These are phyloP conservation scores for Tolypocladium tundrense DNA, from an alignment of 2,329 filamentous ascomycete genomes.

Conservation along the genomic window DNA sequence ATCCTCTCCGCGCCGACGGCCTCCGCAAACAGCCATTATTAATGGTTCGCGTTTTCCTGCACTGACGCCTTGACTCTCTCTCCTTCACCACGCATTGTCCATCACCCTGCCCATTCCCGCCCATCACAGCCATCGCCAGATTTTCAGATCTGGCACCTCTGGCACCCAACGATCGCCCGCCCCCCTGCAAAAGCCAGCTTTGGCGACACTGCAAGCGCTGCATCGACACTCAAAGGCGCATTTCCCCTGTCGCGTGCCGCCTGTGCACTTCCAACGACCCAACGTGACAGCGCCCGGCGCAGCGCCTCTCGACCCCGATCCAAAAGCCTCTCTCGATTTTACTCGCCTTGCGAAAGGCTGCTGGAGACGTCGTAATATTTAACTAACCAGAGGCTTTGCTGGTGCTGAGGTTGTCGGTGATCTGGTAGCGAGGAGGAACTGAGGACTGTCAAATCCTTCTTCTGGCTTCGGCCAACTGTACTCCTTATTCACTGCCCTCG, in stretches of 20 bases:
- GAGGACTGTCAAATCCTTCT: slow-evolving; percentile 21
- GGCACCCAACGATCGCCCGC: background rate
- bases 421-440: slow-evolving; percentile 26
- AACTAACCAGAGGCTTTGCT: slow-evolving; percentile 18
- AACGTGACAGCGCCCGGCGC: background rate
- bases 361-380: slow-evolving; percentile 4
- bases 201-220: background rate
- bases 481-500: slow-evolving; percentile 27
- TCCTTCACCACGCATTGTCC: background rate
- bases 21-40: background rate
- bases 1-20: background rate
- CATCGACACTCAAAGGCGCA: background rate
- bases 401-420: slow-evolving; percentile 21
- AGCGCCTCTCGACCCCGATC: background rate
- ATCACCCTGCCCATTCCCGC: background rate
- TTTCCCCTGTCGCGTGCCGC: background rate
- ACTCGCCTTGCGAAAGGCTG: slow-evolving; percentile 5
- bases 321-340: background rate
- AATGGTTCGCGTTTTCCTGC: slow-evolving; percentile 1
- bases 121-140: background rate
- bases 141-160: background rate
- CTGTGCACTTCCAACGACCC: background rate
- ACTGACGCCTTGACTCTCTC: background rate
- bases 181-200: background rate
- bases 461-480: slow-evolving; percentile 27